Evolutionary conservation across 768 basidiomycete species (phyloP).

Genomic region (Cyathus striatus): DNA sequence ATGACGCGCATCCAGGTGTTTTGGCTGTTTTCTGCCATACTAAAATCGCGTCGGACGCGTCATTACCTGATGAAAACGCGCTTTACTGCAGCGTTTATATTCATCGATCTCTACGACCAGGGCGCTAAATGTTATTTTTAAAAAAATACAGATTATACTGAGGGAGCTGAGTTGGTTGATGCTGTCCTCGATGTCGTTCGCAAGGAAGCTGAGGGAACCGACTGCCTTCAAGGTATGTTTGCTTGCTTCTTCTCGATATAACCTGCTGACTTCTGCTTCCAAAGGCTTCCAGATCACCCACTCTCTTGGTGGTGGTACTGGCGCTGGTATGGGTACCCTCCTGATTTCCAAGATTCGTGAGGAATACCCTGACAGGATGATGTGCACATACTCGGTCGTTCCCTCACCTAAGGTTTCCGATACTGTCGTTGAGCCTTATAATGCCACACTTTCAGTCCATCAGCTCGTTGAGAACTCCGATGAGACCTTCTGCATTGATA

Average conservation of each 20-base stretch:
- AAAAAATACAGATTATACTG: conserved; percentile 66
- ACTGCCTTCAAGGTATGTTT: conserved; percentile 89
- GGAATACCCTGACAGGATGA: conserved; percentile 99
- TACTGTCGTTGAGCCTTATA: conserved; percentile 99
- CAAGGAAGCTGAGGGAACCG: conserved; percentile 97
- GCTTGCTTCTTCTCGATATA: conserved; percentile 1
- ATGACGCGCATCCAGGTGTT: too few relatives aligned
- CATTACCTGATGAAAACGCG: conserved; percentile 1
- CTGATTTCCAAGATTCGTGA: conserved; percentile 98
- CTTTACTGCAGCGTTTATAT: too few relatives aligned
- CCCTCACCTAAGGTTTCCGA: conserved; percentile 97
- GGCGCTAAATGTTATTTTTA: conserved; percentile 11
- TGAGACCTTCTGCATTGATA: conserved; percentile 99
- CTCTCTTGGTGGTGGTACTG: conserved; percentile 98
- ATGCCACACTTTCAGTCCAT: conserved; percentile 96
- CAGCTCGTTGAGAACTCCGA: conserved; percentile 99
- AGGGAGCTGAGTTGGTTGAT: conserved; percentile 98
- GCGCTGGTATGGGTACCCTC: conserved; percentile 99
- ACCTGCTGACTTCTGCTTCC: conserved; percentile 5
- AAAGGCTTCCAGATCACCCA: conserved; percentile 99
- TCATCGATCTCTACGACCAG: too few relatives aligned
- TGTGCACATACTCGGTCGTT: conserved; percentile 99
- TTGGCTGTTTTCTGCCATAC: neutral
- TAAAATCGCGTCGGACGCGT: conserved; percentile 15
- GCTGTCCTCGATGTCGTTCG: conserved; percentile 96